Evolutionary conservation across 495 filamentous ascomycete species (phyloP), one percentile per base, ranked within the genome.

Genomic region (Filosporella fistucella): DNA sequence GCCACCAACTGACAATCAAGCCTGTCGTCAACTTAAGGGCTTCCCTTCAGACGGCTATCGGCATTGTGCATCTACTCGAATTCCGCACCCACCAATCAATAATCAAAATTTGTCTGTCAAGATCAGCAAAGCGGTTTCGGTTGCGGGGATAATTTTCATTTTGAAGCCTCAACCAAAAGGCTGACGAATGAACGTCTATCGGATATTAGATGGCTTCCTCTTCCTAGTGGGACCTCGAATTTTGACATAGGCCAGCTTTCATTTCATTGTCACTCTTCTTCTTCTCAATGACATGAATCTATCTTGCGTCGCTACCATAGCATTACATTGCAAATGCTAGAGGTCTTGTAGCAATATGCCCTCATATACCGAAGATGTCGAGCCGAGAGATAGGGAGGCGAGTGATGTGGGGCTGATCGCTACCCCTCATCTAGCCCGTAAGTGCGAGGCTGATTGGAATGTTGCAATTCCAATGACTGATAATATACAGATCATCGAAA

Each of bases 31-130:
- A n/a, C n/a, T n/a, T n/a, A n/a, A n/a, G n/a, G n/a, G n/a, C n/a
- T n/a, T n/a, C n/a, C n/a, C 36, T 22, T 25, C 12, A 22, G 24
- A 42, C 50, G 50, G 50, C 20, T 53, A 53, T 53, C 50, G 50
- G 50, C 50, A 53, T 32, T n/a, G 13, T 47, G 43, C 40, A 45
- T 25, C 13, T 44, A 14, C 21, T n/a, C 13, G 16, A 23, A n/a
- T 23, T 16, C 12, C 10, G 35, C 22, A 21, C 16, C 5, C 14
- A 38, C 35, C 35, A 38, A 38, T 38, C 35, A 49, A 26, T 25
- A 9, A 41, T 30, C 16, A n/a, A 13, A 8, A 21, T 22, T 40
- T 42, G 21, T 12, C 13, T 18, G 13, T 43, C 37, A 22, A 22
- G 36, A 35, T 45, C 21, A 23, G 20, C 35, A 21, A 35, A 12